Evolutionary conservation across 371 early-diverging fungal species (phyloP), one percentile per base, ranked within the genome.

Genomic region (Apophysomyces variabilis): DNA sequence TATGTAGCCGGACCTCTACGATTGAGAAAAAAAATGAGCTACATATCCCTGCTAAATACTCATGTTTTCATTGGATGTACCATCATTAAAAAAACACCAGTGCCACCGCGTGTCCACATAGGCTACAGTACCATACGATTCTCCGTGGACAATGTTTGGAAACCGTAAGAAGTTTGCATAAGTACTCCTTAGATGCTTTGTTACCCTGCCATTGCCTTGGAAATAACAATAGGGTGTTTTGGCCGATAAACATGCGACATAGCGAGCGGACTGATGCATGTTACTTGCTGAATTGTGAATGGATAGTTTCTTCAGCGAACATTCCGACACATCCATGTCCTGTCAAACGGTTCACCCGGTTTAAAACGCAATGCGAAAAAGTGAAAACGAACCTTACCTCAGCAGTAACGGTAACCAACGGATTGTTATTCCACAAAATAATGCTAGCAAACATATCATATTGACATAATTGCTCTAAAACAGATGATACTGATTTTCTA

Each of bases 151-250:
- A 44, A 87, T 63, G 64, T 82, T 61, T 6, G 89, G 85, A 54
- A 74, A 83, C 5, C 81, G 70, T 16, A 89, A 65, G 66, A 87
- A 89, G 64, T 87, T 87, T 60, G 87, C 85, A 66, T 89, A 89
- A 43, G 84, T 76, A 62, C 85, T 80, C 36, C 89, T 68, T 39
- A 85, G 64, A 57, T 80, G 79, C 9, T 73, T 70, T 35, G 71
- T 70, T 44, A 69, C 59, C 68, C 75, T 74, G 47, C 71, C 74
- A 35, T 79, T 76, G 60, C 87, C 86, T 73, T 87, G 88, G 50
- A 89, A 89, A 65, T 87, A 89, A 66, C 89, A 89, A 59, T 87
- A 87, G 0, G 84, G 83, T n/a, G 87, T 86, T 6, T 79, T 77
- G 7, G 86, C 79, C 60, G 80, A 73, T 12, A 78, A 78, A 57